Percentiles rank a stretch among this genome's conserved stretches.
Evolutionary conservation across 2,329 filamentous ascomycete species (phyloP).

Genomic region (Aureobasidium sp.): DNA sequence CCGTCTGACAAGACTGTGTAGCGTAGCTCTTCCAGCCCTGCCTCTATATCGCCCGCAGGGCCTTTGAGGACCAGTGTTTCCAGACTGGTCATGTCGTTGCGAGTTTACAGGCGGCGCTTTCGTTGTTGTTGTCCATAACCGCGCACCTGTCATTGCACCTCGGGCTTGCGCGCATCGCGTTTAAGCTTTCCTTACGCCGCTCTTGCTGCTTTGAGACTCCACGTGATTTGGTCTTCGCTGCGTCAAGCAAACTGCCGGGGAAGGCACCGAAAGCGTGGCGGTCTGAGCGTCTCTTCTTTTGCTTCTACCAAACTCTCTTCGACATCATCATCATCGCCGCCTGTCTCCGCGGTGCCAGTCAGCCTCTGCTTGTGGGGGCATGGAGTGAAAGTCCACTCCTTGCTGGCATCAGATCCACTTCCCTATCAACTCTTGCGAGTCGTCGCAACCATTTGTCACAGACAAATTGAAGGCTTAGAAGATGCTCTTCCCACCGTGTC

Average conservation of each 20-base stretch:
- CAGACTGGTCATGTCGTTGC: conserved; percentile 41
- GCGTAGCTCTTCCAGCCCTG: conserved; percentile 62
- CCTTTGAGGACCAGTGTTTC: conserved; percentile 76
- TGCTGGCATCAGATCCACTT: neutral
- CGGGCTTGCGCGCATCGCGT: neutral
- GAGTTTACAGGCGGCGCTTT: neutral
- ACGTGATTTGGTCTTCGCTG: neutral
- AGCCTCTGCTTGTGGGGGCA: conserved; percentile 1
- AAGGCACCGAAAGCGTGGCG: neutral
- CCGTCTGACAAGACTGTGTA: conserved; percentile 69
- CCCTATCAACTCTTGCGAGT: neutral
- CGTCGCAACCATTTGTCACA: neutral
- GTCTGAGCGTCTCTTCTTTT: neutral
- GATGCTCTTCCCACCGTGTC: neutral
- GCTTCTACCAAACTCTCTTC: neutral
- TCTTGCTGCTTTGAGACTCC: no score
- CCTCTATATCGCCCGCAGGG: conserved; percentile 61
- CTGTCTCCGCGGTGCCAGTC: conserved; percentile 1
- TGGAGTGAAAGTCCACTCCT: neutral
- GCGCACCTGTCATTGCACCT: neutral
- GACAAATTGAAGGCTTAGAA: neutral
- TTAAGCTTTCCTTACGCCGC: neutral
- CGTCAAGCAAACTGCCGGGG: neutral
- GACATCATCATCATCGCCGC: neutral
- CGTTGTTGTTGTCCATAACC: neutral